Evolutionary conservation across 1,139 yeast genomes (phyloP).

Genomic region (Candida freyschussii): DNA sequence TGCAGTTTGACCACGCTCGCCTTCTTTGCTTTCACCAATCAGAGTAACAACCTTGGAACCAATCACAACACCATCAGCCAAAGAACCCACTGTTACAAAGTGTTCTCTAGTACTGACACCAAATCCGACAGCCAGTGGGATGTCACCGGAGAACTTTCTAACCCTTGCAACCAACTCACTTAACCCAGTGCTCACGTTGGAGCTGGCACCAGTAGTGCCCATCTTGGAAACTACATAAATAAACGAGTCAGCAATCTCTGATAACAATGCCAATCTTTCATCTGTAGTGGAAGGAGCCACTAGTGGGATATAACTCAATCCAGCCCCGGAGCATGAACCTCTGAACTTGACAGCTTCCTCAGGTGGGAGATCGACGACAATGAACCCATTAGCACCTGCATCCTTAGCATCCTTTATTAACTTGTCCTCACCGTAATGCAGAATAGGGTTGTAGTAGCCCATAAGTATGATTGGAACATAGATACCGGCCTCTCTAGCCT

Average conservation of each 20-base stretch:
- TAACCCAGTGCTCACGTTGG: constrained; percentile 58
- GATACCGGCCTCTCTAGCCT: constrained; percentile 80
- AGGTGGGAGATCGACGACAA: constrained; percentile 94
- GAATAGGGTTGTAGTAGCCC: constrained; percentile 97
- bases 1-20: constrained; percentile 57
- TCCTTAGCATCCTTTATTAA: constrained; percentile 69
- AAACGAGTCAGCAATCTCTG: constrained; percentile 88
- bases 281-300: constrained; percentile 97
- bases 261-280: constrained; percentile 72
- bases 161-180: constrained; percentile 70
- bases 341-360: constrained; percentile 93
- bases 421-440: constrained; percentile 83
- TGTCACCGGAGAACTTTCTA: constrained; percentile 64
- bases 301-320: constrained; percentile 81
- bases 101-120: constrained; percentile 96
- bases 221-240: constrained; percentile 93
- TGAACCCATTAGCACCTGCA: constrained; percentile 94
- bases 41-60: constrained; percentile 80
- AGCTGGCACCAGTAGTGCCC: constrained; percentile 94
- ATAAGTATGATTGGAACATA: constrained; percentile 83
- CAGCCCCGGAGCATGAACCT: constrained; percentile 59
- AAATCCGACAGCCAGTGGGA: constrained; percentile 93
- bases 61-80: constrained; percentile 92
- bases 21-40: constrained; percentile 59
- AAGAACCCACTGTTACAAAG: constrained; percentile 68